These are phyloP conservation scores for Lojkania enalia DNA, from an alignment of 2,329 filamentous ascomycete genomes.

Conservation along the genomic window DNA sequence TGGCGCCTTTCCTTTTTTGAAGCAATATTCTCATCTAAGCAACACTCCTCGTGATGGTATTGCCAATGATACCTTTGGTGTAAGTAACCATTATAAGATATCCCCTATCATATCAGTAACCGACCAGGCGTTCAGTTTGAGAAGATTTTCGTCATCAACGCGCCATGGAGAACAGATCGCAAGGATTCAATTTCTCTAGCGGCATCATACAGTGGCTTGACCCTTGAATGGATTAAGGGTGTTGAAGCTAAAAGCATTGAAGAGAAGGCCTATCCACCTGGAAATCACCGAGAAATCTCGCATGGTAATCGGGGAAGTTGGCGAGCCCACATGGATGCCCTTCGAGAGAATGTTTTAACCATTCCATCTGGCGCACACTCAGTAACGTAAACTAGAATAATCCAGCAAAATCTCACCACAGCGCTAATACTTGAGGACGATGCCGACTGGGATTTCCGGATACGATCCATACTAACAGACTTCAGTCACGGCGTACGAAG, in stretches of 20 bases:
- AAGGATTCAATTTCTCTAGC: conserved; percentile 56
- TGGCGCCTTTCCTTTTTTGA: conserved; percentile 3
- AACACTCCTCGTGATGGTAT: conserved; percentile 9
- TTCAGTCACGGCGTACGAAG: conserved; percentile 17
- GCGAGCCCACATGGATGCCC: conserved; percentile 32
- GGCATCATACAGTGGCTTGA: conserved; percentile 51
- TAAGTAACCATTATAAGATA: too few species aligned
- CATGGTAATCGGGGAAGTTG: conserved; percentile 26
- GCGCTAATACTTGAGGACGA: conserved; percentile 33
- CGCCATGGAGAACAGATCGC: conserved; percentile 56
- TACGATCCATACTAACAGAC: conserved; percentile 20
- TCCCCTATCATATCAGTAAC: too few species aligned
- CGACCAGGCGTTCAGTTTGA: conserved; percentile 49
- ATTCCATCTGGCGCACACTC: neutral
- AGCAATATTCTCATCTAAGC: conserved; percentile 5
- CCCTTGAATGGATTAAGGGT: conserved; percentile 54
- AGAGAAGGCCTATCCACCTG: conserved; percentile 39
- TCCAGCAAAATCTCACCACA: conserved; percentile 25
- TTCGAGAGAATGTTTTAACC: conserved; percentile 19
- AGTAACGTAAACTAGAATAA: conserved; percentile 18
- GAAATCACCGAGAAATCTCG: conserved; percentile 32
- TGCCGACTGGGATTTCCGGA: conserved; percentile 30
- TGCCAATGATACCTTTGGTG: conserved; percentile 26
- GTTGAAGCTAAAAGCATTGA: conserved; percentile 43
- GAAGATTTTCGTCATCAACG: conserved; percentile 57